Conservation (phyloP, 495 filamentous ascomycete species). For the Parathielavia appendiculata region DNA sequence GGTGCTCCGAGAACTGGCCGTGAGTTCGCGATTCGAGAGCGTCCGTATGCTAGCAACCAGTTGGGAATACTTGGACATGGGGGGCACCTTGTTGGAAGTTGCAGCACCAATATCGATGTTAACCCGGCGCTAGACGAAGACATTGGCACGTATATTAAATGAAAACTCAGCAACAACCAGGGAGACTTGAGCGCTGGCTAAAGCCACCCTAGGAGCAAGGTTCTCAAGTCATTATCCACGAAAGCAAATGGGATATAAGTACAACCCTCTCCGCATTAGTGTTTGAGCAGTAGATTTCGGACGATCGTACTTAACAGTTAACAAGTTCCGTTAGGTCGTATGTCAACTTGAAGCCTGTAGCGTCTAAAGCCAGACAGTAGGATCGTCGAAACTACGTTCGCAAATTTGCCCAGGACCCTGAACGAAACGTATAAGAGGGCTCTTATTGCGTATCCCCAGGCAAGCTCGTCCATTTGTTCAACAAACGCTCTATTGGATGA, state of each 20-base stretch:
- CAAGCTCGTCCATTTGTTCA: not conserved
- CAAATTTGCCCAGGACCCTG: not conserved
- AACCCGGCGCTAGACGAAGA: constrained; percentile 11
- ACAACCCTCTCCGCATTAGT: too few relatives aligned
- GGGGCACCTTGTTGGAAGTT: constrained; percentile 15
- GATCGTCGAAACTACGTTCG: not conserved
- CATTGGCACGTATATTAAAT: not conserved
- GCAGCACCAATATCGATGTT: constrained; percentile 17
- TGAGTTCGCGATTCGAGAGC: constrained; percentile 29
- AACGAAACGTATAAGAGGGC: constrained; percentile 9
- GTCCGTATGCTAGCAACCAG: constrained; percentile 40
- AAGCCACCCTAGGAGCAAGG: not conserved
- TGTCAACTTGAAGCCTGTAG: constrained; percentile 4
- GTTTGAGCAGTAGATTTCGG: not conserved
- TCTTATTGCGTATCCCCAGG: not conserved
- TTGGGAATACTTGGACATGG: constrained; percentile 42
- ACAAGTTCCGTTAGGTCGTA: constrained; percentile 11
- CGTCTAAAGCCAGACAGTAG: not conserved
- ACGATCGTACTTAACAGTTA: not conserved
- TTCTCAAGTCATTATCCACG: not conserved
- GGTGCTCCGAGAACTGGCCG: constrained; percentile 26
- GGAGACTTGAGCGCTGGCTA: not conserved
- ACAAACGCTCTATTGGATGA: constrained; percentile 6
- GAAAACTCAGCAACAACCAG: not conserved
- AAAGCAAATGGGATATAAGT: constrained; percentile 10